phyloP scores from a whole-genome alignment of 208 protist genomes.

The Porcisia hertigi region DNA sequence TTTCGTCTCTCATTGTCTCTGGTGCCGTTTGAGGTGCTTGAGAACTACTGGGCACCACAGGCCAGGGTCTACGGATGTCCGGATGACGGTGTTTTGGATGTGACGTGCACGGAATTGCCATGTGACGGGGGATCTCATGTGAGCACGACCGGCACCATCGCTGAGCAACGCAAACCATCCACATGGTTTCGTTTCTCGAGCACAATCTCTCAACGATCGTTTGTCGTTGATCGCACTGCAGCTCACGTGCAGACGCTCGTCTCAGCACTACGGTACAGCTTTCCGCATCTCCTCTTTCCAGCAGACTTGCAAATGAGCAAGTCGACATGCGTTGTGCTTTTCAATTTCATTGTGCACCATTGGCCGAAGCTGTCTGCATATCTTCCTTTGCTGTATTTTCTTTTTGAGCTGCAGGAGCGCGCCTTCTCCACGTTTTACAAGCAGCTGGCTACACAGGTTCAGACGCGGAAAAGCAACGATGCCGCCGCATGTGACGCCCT shows the following conservation, averaged over 20 bases:
- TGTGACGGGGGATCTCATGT: slow-evolving; percentile 4
- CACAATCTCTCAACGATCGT: slow-evolving; percentile 17
- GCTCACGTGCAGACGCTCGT: slow-evolving; percentile 33
- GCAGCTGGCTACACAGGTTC: slow-evolving; percentile 15
- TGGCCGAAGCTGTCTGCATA: slow-evolving; percentile 22
- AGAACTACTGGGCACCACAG: slow-evolving; percentile 22
- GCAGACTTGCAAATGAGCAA: slow-evolving; percentile 1
- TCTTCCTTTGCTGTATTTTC: slow-evolving; percentile 35
- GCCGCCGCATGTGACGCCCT: slow-evolving; percentile 17
- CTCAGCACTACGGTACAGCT: slow-evolving; percentile 29
- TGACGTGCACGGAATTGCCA: slow-evolving; percentile 16
- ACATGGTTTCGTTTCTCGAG: slow-evolving; percentile 20
- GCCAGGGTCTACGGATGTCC: background rate
- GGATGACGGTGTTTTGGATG: slow-evolving; percentile 10
- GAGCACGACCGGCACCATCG: slow-evolving; percentile 22
- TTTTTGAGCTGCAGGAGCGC: slow-evolving; percentile 30
- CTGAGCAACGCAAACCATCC: slow-evolving; percentile 29
- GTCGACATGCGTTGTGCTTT: slow-evolving; percentile 16
- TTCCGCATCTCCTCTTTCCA: slow-evolving; percentile 29
- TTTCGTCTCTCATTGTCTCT: slow-evolving; percentile 25
- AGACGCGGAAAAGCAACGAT: slow-evolving; percentile 20
- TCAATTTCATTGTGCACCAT: slow-evolving; percentile 24
- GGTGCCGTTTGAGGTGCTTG: slow-evolving; percentile 27
- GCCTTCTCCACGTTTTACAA: slow-evolving; percentile 25
- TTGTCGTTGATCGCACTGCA: slow-evolving; percentile 27